Conservation (phyloP, 164 flowering plant genomes). For the Vitis cinerea region DNA sequence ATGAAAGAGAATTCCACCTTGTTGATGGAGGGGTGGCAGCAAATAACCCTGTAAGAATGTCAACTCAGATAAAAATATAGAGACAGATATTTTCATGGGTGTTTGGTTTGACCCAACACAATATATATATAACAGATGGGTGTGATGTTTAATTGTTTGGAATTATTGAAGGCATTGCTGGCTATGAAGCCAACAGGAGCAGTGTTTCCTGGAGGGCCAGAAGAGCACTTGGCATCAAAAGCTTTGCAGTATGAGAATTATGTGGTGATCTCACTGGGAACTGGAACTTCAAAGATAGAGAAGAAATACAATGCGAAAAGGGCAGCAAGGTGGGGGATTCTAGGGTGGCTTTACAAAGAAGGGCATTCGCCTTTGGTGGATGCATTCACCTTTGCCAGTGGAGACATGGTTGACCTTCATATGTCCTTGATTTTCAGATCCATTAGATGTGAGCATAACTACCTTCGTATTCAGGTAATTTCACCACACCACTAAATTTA, state of each 20-base stretch:
- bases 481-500: no score
- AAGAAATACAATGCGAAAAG: slow-evolving; percentile 7
- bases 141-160: no score
- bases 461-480: slow-evolving; percentile 11
- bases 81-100: no score
- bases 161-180: no score
- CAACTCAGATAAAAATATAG: neutral
- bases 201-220: neutral
- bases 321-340: slow-evolving; percentile 12
- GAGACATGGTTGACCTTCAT: slow-evolving; percentile 11
- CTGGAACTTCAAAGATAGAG: slow-evolving; percentile 6
- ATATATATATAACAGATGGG: no score
- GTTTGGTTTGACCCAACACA: no score
- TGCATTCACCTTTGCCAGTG: neutral
- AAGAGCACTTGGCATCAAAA: neutral
- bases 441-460: neutral
- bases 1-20: slow-evolving; percentile 21
- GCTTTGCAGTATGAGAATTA: neutral
- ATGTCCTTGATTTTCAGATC: slow-evolving; percentile 4
- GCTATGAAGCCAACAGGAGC: neutral
- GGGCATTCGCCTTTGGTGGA: slow-evolving; percentile 3
- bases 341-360: slow-evolving; percentile 4
- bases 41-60: slow-evolving; percentile 38
- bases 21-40: slow-evolving; percentile 51
- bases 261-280: slow-evolving; percentile 12